These are phyloP conservation scores for Effrenium voratum DNA, from an alignment of 73 alveolate genomes.

Conservation along the genomic window DNA sequence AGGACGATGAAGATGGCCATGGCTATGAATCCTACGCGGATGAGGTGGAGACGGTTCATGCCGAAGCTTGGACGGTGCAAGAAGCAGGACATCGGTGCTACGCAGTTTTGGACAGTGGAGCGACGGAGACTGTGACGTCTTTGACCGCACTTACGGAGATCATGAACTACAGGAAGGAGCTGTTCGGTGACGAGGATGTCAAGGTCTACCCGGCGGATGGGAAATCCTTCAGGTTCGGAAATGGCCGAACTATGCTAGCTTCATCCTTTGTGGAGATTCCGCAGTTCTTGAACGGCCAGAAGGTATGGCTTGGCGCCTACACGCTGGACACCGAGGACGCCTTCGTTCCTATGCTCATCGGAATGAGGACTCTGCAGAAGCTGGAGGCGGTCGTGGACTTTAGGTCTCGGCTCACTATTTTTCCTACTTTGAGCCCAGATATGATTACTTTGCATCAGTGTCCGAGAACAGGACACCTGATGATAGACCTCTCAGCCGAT, in stretches of 20 bases:
- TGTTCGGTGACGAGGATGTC: background rate
- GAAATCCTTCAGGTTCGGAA: background rate
- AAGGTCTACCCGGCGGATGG: background rate
- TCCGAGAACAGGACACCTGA: background rate
- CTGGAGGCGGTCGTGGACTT: background rate
- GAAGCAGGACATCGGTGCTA: no score
- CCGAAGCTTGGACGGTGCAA: no score
- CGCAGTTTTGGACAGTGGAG: background rate
- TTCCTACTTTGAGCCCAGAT: background rate
- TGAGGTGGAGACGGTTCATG: no score
- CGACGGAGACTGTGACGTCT: background rate
- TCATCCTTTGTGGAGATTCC: slow-evolving; percentile 11
- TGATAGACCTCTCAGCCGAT: background rate
- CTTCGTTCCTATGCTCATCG: background rate
- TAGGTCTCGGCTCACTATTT: background rate
- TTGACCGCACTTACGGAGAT: no score
- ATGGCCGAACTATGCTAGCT: background rate
- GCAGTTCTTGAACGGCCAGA: background rate
- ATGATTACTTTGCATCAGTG: background rate
- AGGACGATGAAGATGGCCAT: background rate
- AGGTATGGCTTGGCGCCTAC: background rate
- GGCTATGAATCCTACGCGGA: background rate
- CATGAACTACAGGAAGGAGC: no score
- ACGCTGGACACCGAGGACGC: slow-evolving; percentile 2
- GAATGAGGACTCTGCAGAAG: background rate